Evolutionary conservation across 1,139 yeast genomes (phyloP), one percentile per base, ranked within the genome.

Genomic region (Geotrichum australiense): DNA sequence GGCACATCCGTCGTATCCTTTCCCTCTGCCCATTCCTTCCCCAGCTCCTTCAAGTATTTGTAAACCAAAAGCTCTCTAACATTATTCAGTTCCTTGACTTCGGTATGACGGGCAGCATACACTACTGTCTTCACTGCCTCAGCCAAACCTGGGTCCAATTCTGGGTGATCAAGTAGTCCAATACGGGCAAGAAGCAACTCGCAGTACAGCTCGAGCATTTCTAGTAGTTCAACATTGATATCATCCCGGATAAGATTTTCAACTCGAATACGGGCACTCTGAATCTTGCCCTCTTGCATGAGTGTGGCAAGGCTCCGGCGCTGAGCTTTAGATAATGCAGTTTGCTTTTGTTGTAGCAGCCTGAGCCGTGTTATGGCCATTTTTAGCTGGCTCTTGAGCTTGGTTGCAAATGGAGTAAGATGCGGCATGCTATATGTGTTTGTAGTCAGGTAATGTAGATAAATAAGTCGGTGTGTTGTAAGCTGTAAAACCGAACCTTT

Each of bases 211-310:
- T 86, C 95, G 39, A 87, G 63, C 36, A 75, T 74, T 61, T 89
- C 96, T 45, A 86, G 68, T 18, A 89, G 65, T 60, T 89, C 96
- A 18, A 84, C 75, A 55, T 81, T 78, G 36, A 85, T 76, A 57
- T 89, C 96, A 53, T 85, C 94, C 26, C 91, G 73, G 21, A 89
- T 84, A 46, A 87, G 75, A 54, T 84, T 83, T 53, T 87, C 96
- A 2, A 86, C 94, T 41, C 94, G 66, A 46, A 87, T 86, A 47
- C 74, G 73, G 16, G 96, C 96, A 54, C 89, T 83, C 43, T 81
- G 79, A 50, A 85, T 91, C 57, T 84, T 85, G 4, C 89, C 87
- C 37, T 68, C 71, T 4, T 71, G 66, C 41, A 87, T 65, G 19
- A 86, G 64, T 41, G 81, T 87, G 1, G 95, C 94, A 65, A 83